A percentile compares a stretch with the other conserved stretches of the same genome.
Conservation (phyloP, 306 rosid genomes). For the Purshia tridentata region DNA sequence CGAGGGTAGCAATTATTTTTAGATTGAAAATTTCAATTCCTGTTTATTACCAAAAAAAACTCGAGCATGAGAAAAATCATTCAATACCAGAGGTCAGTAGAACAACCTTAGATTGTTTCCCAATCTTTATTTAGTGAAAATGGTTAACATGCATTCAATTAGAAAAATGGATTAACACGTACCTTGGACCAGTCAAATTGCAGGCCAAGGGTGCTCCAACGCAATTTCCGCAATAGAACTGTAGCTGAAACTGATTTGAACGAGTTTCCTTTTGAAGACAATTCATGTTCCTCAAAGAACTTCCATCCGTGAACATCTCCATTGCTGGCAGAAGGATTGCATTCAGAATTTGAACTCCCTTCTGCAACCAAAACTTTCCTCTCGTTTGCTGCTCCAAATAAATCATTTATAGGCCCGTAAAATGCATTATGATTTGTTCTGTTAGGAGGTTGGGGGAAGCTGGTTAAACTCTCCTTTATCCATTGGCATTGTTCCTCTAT, state of each 20-base stretch:
- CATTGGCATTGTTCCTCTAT: slow-evolving; percentile 67
- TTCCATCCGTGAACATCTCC: slow-evolving; percentile 44
- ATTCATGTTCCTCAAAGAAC: slow-evolving; percentile 42
- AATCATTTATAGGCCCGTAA: slow-evolving; percentile 58
- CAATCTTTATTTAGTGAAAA: not conserved
- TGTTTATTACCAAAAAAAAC: not conserved
- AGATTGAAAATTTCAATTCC: not conserved
- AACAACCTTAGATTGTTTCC: not conserved
- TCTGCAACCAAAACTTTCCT: slow-evolving; percentile 52
- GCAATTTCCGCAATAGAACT: slow-evolving; percentile 64
- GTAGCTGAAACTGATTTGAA: slow-evolving; percentile 61
- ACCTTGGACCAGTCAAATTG: slow-evolving; percentile 97
- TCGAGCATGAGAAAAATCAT: not conserved
- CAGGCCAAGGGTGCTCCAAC: slow-evolving; percentile 97
- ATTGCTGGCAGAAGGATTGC: slow-evolving; percentile 24
- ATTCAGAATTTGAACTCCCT: slow-evolving; percentile 32
- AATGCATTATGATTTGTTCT: slow-evolving; percentile 93
- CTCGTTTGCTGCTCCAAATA: slow-evolving; percentile 63
- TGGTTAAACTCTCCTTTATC: slow-evolving; percentile 71
- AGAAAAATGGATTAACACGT: slow-evolving; percentile 4
- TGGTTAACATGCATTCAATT: not conserved
- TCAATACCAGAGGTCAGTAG: not conserved
- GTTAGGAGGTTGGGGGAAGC: slow-evolving; percentile 88
- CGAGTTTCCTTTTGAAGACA: slow-evolving; percentile 30
- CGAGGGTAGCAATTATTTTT: not conserved